A percentile compares a stretch with the other conserved stretches of the same genome.
Conservation (phyloP, 2,329 filamentous ascomycete species). For the Ophiosphaerella narmari region DNA sequence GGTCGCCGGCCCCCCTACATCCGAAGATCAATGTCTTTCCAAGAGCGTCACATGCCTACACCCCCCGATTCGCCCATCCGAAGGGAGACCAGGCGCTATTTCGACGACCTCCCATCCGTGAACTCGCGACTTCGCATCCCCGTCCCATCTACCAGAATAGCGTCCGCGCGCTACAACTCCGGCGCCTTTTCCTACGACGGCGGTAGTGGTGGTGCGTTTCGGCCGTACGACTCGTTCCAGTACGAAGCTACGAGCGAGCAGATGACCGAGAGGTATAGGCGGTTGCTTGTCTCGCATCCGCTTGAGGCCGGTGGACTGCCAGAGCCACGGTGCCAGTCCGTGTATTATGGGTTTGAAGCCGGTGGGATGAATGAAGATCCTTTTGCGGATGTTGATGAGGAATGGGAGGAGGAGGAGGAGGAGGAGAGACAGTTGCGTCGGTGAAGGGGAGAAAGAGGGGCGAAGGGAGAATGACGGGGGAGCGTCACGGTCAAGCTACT, state of each 20-base stretch:
- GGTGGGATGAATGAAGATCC: conserved; percentile 2
- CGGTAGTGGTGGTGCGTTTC: neutral
- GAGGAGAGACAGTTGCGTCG: neutral
- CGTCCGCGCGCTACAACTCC: too few species aligned
- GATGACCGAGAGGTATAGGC: neutral
- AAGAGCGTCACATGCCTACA: too few species aligned
- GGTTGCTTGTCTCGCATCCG: neutral
- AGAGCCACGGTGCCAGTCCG: conserved; percentile 4
- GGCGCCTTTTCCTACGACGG: too few species aligned
- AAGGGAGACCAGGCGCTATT: too few species aligned
- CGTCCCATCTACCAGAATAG: too few species aligned
- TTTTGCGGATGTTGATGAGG: conserved; percentile 5
- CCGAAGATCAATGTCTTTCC: too few species aligned
- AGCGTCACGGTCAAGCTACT: neutral
- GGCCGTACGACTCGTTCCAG: neutral
- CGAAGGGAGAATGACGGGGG: neutral
- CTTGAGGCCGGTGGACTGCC: conserved; percentile 5
- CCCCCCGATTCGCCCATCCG: too few species aligned
- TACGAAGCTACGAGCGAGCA: neutral
- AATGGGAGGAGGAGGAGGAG: neutral
- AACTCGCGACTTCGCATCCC: too few species aligned
- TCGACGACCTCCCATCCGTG: too few species aligned
- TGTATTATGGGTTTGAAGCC: conserved; percentile 13
- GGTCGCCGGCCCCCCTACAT: too few species aligned
- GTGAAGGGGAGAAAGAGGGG: neutral